phyloP scores from a whole-genome alignment of 2,329 filamentous ascomycete genomes.

The Ceratocystis variospora region DNA sequence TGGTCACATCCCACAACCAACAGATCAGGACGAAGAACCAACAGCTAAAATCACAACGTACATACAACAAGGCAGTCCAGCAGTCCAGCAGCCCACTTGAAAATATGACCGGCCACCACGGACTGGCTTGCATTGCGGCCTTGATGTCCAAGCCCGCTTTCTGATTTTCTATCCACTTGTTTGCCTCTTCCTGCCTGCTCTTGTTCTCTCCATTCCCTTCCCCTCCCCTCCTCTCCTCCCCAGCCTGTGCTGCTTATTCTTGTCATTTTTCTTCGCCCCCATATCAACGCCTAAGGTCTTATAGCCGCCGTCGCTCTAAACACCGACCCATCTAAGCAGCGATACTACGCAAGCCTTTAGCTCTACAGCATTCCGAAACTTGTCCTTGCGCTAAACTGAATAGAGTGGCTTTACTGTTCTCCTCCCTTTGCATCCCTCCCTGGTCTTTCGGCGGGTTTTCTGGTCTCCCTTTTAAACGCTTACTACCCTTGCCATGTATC shows the following conservation, averaged over 20 bases:
- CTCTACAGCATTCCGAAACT: too few relatives aligned
- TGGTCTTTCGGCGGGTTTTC: background rate
- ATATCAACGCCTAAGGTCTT: background rate
- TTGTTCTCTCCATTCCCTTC: background rate
- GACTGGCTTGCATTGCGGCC: background rate
- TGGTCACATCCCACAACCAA: too few relatives aligned
- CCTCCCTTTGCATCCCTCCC: background rate
- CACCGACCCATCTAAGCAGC: background rate
- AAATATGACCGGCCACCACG: background rate
- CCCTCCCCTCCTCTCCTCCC: background rate
- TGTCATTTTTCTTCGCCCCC: background rate
- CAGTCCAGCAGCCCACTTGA: background rate
- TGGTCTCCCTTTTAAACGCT: background rate
- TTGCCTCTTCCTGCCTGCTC: background rate
- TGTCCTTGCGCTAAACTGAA: too few relatives aligned
- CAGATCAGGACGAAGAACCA: too few relatives aligned
- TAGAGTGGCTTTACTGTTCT: too few relatives aligned
- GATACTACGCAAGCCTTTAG: background rate
- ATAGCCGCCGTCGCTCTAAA: conserved; percentile 2
- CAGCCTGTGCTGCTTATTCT: background rate
- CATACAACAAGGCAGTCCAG: background rate
- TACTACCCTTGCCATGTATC: background rate
- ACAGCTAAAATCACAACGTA: background rate
- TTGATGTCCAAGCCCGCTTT: too few relatives aligned
- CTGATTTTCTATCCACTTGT: background rate